Evolutionary conservation across 345 rosid genomes (phyloP).

Genomic region (Dovyalis caffra): DNA sequence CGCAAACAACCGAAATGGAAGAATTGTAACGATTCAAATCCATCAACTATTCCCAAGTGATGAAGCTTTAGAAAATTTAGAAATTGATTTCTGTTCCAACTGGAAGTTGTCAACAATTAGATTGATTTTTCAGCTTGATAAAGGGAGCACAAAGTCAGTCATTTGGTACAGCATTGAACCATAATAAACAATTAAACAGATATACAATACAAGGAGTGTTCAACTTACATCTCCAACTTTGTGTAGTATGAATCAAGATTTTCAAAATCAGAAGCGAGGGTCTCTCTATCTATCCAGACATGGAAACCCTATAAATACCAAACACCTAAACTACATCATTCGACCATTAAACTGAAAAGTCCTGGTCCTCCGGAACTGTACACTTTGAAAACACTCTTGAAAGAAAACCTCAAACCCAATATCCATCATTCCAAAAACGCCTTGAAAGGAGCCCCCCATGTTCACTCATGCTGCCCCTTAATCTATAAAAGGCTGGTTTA

Average conservation of each 20-base stretch:
- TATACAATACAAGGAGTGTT: conserved; percentile 24
- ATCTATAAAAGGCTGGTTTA: conserved; percentile 60
- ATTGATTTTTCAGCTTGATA: conserved; percentile 2
- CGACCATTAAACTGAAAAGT: neutral
- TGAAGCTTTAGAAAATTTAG: no score
- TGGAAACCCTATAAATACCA: conserved; percentile 1
- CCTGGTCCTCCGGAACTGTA: conserved; percentile 23
- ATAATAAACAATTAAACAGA: conserved; percentile 17
- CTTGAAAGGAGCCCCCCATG: conserved; percentile 68
- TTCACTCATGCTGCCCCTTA: conserved; percentile 92
- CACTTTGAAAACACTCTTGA: conserved; percentile 14
- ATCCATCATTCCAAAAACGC: conserved; percentile 34
- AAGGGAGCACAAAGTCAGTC: neutral
- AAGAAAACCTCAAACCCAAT: conserved; percentile 22
- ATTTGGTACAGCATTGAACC: conserved; percentile 6
- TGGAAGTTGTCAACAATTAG: neutral
- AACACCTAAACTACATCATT: conserved; percentile 4
- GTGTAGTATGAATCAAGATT: conserved; percentile 37
- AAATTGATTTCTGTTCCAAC: no score
- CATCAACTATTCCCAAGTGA: no score
- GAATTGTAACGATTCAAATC: no score
- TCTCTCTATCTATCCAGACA: conserved; percentile 13
- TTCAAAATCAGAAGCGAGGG: conserved; percentile 30
- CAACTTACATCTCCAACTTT: conserved; percentile 34
- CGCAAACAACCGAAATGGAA: no score